Base-by-base conservation (phyloP, 306 rosid genomes). In the Quercus glauca region DNA sequence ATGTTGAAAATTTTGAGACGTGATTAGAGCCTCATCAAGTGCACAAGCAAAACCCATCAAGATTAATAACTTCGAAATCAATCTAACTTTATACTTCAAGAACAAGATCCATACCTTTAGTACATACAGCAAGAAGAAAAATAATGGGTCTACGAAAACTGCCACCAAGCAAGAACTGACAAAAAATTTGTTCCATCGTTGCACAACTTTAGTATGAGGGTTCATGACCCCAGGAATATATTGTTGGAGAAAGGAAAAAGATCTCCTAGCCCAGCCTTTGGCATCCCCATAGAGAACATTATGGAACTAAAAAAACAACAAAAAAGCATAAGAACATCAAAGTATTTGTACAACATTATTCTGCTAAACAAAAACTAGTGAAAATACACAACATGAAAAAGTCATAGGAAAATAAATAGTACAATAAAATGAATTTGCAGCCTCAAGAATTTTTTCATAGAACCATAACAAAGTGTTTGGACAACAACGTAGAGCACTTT, bases 71-170 rank as follows among this genome's bases (percentile, higher is more conserved):
- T 74, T 45, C 37, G 59, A 55, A 59, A 67, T 23, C 64, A 64
- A 15, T 31, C 73, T 57, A 6, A 69, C 41, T 13, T 31, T 56
- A 78, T n/a, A 52, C 49, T 60, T 35, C 67, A 73, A 77, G 74
- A 74, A 65, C 68, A 71, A 69, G 25, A 61, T 61, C 12, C 33
- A 73, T 86, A 94, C 97, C 93, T 82, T 0, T 4, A 49, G 41
- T 75, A 82, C 91, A 71, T 83, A 83, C 29, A 91, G 87, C 85
- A 88, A 43, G 79, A 89, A 89, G 89, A 92, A 92, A 88, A 90
- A 88, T 75, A 94, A 83, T 2, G 98, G 98, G 78, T 94, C 97
- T 55, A 94, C 85, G 77, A 92, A 94, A 77, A 91, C 83, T 73
- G 97, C 89, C 37, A 82, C 33, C 63, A 92, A 55, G 90, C 97